phyloP scores from a whole-genome alignment of 352 stramenopile species.

The Globisporangium middletonii region DNA sequence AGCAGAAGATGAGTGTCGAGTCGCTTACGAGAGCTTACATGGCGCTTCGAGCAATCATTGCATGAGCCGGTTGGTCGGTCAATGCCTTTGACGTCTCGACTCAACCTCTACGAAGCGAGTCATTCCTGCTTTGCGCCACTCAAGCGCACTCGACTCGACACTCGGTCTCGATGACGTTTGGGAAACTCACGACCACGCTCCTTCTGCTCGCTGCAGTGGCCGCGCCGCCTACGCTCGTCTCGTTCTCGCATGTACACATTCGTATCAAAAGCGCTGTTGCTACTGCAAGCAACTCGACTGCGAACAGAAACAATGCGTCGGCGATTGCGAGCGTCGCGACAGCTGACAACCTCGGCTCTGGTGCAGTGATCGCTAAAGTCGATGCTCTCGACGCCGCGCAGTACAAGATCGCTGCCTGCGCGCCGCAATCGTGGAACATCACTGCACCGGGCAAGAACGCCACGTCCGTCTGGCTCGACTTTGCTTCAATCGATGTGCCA shows the following conservation, averaged over 20 bases:
- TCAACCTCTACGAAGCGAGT: neutral
- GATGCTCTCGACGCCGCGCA: constrained; percentile 11
- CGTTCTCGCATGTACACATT: neutral
- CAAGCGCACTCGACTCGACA: neutral
- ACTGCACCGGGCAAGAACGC: constrained; percentile 20
- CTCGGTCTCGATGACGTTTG: neutral
- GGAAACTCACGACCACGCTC: neutral
- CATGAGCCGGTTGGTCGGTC: no score
- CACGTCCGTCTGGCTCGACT: constrained; percentile 18
- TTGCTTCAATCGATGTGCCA: constrained; percentile 11
- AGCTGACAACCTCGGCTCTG: no score
- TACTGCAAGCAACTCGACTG: neutral
- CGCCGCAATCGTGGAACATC: constrained; percentile 22
- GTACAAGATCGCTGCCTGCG: constrained; percentile 17
- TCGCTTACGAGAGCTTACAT: no score
- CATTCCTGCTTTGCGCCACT: neutral
- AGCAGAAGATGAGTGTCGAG: no score
- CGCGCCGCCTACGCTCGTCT: neutral
- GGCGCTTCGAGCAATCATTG: no score
- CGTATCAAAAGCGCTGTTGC: neutral
- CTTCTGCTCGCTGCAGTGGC: neutral
- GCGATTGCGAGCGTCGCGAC: neutral
- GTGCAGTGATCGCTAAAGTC: neutral
- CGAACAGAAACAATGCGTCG: neutral
- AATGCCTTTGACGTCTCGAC: no score